phyloP scores from a whole-genome alignment of 2,329 filamentous ascomycete species.

The Fusarium sp. region DNA sequence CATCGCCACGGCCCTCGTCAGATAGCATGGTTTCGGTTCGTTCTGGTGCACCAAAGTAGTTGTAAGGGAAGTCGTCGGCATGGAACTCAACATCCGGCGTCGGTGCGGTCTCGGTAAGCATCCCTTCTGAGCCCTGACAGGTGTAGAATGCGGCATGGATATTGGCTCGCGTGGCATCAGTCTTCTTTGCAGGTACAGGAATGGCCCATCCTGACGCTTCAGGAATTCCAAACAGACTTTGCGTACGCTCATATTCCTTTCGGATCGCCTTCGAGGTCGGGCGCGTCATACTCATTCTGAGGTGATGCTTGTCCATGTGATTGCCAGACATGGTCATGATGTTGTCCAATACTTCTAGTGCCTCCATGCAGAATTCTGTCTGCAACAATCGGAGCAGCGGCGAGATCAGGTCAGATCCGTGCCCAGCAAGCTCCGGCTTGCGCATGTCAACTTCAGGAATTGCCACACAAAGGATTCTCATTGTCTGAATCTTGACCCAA shows the following conservation, averaged over 20 bases:
- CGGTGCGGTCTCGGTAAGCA: constrained; percentile 68
- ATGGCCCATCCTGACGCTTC: constrained; percentile 97
- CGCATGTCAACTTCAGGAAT: constrained; percentile 95
- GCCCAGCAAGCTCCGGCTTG: constrained; percentile 86
- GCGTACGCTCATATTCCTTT: constrained; percentile 94
- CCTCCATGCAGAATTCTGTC: constrained; percentile 93
- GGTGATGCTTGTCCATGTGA: constrained; percentile 91
- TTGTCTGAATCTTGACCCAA: constrained; percentile 93
- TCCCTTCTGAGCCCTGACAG: constrained; percentile 77
- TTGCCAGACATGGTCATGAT: constrained; percentile 95
- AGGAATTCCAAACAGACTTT: constrained; percentile 95
- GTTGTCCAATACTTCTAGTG: constrained; percentile 89
- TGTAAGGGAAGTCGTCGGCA: constrained; percentile 85
- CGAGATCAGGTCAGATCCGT: constrained; percentile 95
- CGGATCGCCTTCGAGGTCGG: constrained; percentile 85
- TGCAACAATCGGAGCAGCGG: constrained; percentile 89
- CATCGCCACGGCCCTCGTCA: constrained; percentile 79
- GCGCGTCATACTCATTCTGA: constrained; percentile 98
- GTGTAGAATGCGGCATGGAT: constrained; percentile 98
- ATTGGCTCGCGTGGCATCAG: constrained; percentile 85
- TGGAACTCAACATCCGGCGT: constrained; percentile 95
- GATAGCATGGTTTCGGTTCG: constrained; percentile 94
- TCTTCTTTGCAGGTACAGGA: constrained; percentile 90
- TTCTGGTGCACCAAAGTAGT: constrained; percentile 78
- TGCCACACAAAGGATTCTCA: constrained; percentile 86